Evolutionary conservation across 228 moss, liverwort and hornwort genomes (phyloP), one percentile per base, ranked within the genome.

Genomic region (Sphagnum magellanicum): DNA sequence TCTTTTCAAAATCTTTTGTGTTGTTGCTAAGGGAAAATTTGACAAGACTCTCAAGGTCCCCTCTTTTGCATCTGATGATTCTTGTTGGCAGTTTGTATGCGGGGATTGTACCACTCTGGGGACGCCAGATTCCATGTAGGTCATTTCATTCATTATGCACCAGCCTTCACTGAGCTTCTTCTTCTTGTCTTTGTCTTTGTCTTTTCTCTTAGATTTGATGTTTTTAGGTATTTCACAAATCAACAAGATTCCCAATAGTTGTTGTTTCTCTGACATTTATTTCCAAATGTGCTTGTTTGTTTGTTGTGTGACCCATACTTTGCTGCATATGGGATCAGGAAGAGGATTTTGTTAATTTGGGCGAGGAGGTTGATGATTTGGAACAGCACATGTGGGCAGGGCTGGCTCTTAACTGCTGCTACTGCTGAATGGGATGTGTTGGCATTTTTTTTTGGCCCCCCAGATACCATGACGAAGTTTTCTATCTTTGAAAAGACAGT

Each of bases 401-500:
- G 8, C 55, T 57, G 55, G 13, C 13, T 57, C 10, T 57, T 13
- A 13, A 57, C 55, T 57, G 8, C 13, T 57, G 55, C 13, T 57
- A 4, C 13, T 57, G 55, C 14, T 61, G 12, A 16, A 61, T 61
- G 61, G 4, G 6, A 14, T 63, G 13, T 15, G 8, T 15, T 32
- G 8, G 8, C 4, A 9, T 5, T 14, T 50, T 60, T 12, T 60
- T 57, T 6, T 32, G 32, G 32, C 32, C 32, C 0, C 32, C 32
- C 51, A 82, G 82, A 88, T 70, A 88, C 88, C 48, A 88, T 84
- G 84, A 88, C 84, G 81, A 88, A 88, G 70, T 88, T 88, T 49
- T 73, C 84, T 50, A 81, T 84, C 75, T 84, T 87, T 77, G 88
- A 88, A 5, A 79, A 79, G 11, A 84, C 76, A 0, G 76, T 84